Base-by-base conservation (phyloP, 2,329 filamentous ascomycete species). In the Raffaelea deltoideospora region DNA sequence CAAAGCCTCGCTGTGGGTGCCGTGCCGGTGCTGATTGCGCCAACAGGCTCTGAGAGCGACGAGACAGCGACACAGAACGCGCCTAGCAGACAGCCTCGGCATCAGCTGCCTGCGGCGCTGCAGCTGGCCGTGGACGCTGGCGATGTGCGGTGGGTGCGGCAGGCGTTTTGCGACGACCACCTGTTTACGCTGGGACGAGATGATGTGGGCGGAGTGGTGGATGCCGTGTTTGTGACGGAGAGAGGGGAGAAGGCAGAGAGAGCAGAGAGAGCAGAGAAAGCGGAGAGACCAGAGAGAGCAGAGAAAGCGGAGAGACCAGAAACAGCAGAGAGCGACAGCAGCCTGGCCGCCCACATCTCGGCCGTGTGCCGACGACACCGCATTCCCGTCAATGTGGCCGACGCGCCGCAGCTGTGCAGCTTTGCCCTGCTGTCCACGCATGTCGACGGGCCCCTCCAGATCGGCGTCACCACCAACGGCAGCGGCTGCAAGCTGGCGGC, bases 401-500 rank as follows among this genome's bases (percentile, higher is more conserved):
- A 98, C 59, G 73, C 82, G 0, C 83, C 88, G 0, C 68, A 74
- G 24, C 76, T 96, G 14, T 95, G 86, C 61, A 83, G 84, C 20
- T 94, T 98, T 55, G 80, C 81, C 5, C 68, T 98, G 36, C 74
- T 96, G 32, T 90, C 86, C 19, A 92, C 84, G 8, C 77, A 96
- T 55, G 76, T 72, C 37, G 87, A 95, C 50, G 90, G 90, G 0
- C 88, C 90, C 10, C 66, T 98, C 29, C 90, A 96, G 53, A 79
- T 98, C 42, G 90, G 90, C 43, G 81, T 98, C 40, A 96, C 90
- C 3, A 96, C 90, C 1, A 95, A 92, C 40, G 88, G 90, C 17
- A 79, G 82, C 48, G 90, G 90, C 2, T 96, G 90, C 63, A 95
- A 94, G 58, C 70, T 98, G 22, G 84, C 90, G 6, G 84, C 85